A percentile compares a stretch with the other conserved stretches of the same genome.
Conservation (phyloP, 1,284 basidiomycete species). For the Pseudozyma tsukubaensis region DNA sequence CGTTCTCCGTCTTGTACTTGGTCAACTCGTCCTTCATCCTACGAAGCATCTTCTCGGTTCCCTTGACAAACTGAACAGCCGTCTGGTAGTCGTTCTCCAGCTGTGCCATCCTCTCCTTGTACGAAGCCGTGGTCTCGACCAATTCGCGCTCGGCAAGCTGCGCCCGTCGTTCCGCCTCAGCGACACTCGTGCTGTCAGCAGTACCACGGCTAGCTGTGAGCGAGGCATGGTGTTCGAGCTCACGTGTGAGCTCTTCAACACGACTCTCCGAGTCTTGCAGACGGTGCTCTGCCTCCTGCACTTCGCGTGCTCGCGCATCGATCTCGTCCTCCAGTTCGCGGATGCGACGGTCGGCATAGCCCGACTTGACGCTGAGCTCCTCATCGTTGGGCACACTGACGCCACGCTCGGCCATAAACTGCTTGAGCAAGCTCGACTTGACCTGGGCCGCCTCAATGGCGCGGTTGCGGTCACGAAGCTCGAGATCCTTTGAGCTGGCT, state of each 20-base stretch:
- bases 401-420: constrained; percentile 83
- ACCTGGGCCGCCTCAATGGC: constrained; percentile 80
- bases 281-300: constrained; percentile 60
- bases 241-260: constrained; percentile 61
- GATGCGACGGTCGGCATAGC: constrained; percentile 57
- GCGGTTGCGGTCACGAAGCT: constrained; percentile 77
- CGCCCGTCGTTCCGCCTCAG: constrained; percentile 78
- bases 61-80: constrained; percentile 83
- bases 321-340: constrained; percentile 65
- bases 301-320: constrained; percentile 55
- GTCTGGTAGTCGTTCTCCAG: constrained; percentile 95
- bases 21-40: constrained; percentile 80
- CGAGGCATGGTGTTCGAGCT: constrained; percentile 60
- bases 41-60: constrained; percentile 98
- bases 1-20: constrained; percentile 66
- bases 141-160: constrained; percentile 65
- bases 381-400: constrained; percentile 65
- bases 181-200: constrained; percentile 79
- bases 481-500: constrained; percentile 72
- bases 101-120: constrained; percentile 71
- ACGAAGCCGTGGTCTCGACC: constrained; percentile 59
- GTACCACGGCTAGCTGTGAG: constrained; percentile 74
- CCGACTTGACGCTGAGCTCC: constrained; percentile 58
- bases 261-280: constrained; percentile 62
- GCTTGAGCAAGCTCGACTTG: constrained; percentile 83